Base-by-base conservation (phyloP, 2,329 filamentous ascomycete species). In the Rhexocercosporidium sp. region DNA sequence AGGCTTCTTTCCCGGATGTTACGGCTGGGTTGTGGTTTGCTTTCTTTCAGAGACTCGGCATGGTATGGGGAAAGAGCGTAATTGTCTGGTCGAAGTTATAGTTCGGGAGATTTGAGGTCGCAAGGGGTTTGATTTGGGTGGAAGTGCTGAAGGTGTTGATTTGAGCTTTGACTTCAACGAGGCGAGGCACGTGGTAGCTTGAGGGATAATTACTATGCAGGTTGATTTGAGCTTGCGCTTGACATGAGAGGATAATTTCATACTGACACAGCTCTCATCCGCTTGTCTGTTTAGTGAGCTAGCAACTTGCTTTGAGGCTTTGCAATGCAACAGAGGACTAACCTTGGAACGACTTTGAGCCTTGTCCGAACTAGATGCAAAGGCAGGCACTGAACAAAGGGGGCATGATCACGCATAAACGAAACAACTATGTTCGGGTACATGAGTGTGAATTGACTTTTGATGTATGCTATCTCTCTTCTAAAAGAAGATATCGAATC, bases 401-500 rank as follows among this genome's bases (percentile, higher is more conserved):
- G 8, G 53, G 14, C 22, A 22, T 51, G 56, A 51, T 25, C 14
- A 37, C 18, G 20, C 27, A 41, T 9, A 22, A 16, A 9, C 12
- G 27, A 34, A 46, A 37, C 44, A 39, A 27, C 12, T 18, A 22
- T 22, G 27, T 39, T 46, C 46, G 47, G 34, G 70, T 71, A 71
- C 74, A 77, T 73, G 70, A 77, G 70, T 65, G 75, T 74, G 53
- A 69, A 74, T 77, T 77, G 70, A 72, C 71, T 74, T 77, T 75
- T 72, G 66, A 71, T 74, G 72, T 67, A 77, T 73, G 69, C 74
- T 75, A 75, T 76, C 72, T 76, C 70, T 73, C 66, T 68, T 65
- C 69, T 18, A 29, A 64, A 44, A 61, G 65, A 72, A 72, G 68
- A 71, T 69, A 62, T 71, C 67, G 65, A 69, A 68, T 66, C 62